These are phyloP conservation scores for Tricholoma saponaceum DNA, from an alignment of 768 basidiomycete species.

Conservation along the genomic window DNA sequence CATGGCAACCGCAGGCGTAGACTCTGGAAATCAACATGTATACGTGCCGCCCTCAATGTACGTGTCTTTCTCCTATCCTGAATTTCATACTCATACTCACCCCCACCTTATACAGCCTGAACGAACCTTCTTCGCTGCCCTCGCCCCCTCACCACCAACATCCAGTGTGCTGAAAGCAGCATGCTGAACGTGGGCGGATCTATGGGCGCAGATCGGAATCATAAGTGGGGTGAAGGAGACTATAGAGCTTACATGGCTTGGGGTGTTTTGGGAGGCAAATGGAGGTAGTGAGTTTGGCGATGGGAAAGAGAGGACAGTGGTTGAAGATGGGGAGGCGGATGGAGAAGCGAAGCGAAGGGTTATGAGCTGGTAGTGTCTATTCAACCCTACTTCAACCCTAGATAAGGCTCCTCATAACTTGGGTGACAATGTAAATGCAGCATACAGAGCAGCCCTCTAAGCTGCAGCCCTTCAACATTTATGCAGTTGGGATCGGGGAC, in stretches of 20 bases:
- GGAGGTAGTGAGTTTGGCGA: conserved; percentile 14
- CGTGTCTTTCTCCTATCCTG: conserved; percentile 42
- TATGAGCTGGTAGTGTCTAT: no score
- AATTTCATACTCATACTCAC: not conserved
- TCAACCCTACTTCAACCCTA: no score
- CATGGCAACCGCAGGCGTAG: conserved; percentile 73
- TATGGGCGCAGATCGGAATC: conserved; percentile 87
- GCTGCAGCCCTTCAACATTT: no score
- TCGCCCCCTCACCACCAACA: conserved; percentile 71
- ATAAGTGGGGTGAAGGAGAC: conserved; percentile 80
- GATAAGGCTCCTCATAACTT: no score
- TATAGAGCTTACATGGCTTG: conserved; percentile 59
- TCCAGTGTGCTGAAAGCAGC: conserved; percentile 62
- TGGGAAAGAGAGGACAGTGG: conserved; percentile 25
- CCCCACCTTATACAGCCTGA: conserved; percentile 21
- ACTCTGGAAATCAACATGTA: conserved; percentile 88
- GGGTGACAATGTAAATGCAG: no score
- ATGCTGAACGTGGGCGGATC: conserved; percentile 89
- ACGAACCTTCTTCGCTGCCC: conserved; percentile 83
- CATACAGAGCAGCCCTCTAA: no score
- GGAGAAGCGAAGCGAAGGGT: conserved; percentile 15
- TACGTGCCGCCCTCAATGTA: conserved; percentile 74
- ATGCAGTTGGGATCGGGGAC: no score
- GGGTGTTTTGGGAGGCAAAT: conserved; percentile 79
- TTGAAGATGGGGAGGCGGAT: conserved; percentile 42